Evolutionary conservation across 2,329 filamentous ascomycete genomes (phyloP).

Genomic region (Paraphaeosphaeria minitans): DNA sequence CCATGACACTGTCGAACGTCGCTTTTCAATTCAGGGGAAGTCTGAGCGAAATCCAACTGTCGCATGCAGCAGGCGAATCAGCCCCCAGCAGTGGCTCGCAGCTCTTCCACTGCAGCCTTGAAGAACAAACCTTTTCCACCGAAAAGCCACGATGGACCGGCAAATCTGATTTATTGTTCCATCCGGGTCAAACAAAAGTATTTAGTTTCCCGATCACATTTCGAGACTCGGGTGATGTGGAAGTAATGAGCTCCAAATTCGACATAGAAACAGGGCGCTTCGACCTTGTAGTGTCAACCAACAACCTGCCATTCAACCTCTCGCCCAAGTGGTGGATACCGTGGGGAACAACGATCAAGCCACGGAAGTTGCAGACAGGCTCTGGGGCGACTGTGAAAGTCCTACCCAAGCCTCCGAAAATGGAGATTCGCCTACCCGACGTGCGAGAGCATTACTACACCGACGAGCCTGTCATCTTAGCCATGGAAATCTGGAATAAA

Average conservation of each 20-base stretch:
- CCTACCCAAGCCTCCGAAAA: slow-evolving; percentile 87
- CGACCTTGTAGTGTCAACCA: slow-evolving; percentile 68
- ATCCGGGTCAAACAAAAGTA: slow-evolving; percentile 69
- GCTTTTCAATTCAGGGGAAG: slow-evolving; percentile 60
- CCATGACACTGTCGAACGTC: slow-evolving; percentile 56
- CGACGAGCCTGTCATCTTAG: slow-evolving; percentile 74
- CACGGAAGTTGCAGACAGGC: slow-evolving; percentile 36
- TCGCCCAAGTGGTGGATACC: slow-evolving; percentile 43
- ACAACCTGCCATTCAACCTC: slow-evolving; percentile 39
- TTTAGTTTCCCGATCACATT: slow-evolving; percentile 75
- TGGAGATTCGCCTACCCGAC: slow-evolving; percentile 72
- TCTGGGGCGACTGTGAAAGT: slow-evolving; percentile 67
- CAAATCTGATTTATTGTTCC: slow-evolving; percentile 66
- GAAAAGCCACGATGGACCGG: slow-evolving; percentile 57
- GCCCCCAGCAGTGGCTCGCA: slow-evolving; percentile 18
- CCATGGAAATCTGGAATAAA: slow-evolving; percentile 75
- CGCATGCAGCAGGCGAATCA: slow-evolving; percentile 27
- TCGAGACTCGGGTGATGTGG: slow-evolving; percentile 80
- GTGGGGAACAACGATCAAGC: slow-evolving; percentile 28
- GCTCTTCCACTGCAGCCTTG: slow-evolving; percentile 29
- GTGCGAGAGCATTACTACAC: slow-evolving; percentile 78
- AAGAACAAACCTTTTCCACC: slow-evolving; percentile 30
- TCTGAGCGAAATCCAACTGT: slow-evolving; percentile 39
- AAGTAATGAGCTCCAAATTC: slow-evolving; percentile 67
- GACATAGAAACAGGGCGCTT: slow-evolving; percentile 69